phyloP scores from a whole-genome alignment of 345 rosid genomes.

The Arabis alpina region DNA sequence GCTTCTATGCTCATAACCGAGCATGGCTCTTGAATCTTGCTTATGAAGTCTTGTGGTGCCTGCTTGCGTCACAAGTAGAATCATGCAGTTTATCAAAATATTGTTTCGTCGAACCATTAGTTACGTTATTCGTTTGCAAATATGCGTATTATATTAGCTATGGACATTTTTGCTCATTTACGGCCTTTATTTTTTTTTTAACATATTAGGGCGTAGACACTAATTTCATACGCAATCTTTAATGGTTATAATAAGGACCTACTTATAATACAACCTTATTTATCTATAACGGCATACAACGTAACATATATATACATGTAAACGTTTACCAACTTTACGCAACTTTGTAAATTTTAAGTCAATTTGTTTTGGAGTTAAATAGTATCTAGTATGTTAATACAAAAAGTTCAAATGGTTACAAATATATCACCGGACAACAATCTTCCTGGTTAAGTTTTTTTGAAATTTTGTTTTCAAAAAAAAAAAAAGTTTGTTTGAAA shows the following conservation, averaged over 20 bases:
- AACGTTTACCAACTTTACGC: slow-evolving; percentile 1
- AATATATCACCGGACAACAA: too few species aligned
- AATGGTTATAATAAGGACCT: background rate
- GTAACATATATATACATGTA: slow-evolving; percentile 20
- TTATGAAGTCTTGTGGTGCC: slow-evolving; percentile 54
- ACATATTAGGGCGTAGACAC: background rate
- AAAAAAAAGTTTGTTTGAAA: too few species aligned
- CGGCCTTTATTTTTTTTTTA: background rate
- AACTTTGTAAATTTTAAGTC: background rate
- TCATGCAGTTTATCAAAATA: background rate
- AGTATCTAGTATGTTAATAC: background rate
- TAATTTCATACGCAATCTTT: background rate
- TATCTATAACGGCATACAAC: slow-evolving; percentile 5
- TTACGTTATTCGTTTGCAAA: background rate
- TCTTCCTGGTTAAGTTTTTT: too few species aligned
- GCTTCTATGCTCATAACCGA: slow-evolving; percentile 52
- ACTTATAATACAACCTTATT: background rate
- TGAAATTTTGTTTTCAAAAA: too few species aligned
- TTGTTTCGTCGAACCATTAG: background rate
- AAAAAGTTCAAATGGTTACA: too few species aligned
- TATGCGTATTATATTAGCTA: background rate
- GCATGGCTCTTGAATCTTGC: slow-evolving; percentile 54
- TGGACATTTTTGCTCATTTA: background rate
- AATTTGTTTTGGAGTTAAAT: background rate
- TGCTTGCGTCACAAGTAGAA: slow-evolving; percentile 38